These are phyloP conservation scores for Penicillium sp. DNA, from an alignment of 2,329 filamentous ascomycete genomes.

Conservation along the genomic window DNA sequence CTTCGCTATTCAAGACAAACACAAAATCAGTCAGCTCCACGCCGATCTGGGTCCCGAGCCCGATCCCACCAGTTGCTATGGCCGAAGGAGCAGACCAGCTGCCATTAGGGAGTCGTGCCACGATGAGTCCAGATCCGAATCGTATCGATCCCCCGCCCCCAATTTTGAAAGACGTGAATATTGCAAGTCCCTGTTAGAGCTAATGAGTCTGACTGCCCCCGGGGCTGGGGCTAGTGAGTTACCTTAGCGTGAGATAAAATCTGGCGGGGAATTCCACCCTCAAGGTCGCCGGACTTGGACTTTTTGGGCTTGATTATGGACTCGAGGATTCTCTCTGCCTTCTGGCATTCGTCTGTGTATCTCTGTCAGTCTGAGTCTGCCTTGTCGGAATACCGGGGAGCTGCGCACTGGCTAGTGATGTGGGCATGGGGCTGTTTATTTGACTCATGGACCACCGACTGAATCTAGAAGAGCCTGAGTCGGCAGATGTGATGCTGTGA, in stretches of 20 bases:
- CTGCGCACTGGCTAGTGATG: slow-evolving; percentile 2
- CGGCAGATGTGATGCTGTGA: not conserved
- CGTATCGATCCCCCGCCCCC: slow-evolving; percentile 46
- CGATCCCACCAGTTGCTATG: slow-evolving; percentile 40
- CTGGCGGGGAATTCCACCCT: slow-evolving; percentile 86
- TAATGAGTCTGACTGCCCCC: not conserved
- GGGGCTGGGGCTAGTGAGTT: slow-evolving; percentile 9
- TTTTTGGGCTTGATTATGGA: slow-evolving; percentile 76
- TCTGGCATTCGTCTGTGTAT: slow-evolving; percentile 79
- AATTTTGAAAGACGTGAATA: slow-evolving; percentile 43
- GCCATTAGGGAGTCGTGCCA: slow-evolving; percentile 42
- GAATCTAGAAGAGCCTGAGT: not conserved
- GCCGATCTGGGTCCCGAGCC: slow-evolving; percentile 44
- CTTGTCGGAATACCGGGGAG: too few relatives aligned
- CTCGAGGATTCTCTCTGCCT: slow-evolving; percentile 86
- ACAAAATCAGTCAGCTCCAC: slow-evolving; percentile 62
- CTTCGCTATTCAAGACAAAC: slow-evolving; percentile 87
- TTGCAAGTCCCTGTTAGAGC: slow-evolving; percentile 38
- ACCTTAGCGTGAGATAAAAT: slow-evolving; percentile 87
- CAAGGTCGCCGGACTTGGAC: slow-evolving; percentile 65
- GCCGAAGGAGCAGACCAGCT: slow-evolving; percentile 46
- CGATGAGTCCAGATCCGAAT: slow-evolving; percentile 44
- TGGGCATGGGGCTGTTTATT: not conserved
- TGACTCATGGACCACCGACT: not conserved
- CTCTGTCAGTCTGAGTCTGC: too few relatives aligned